Evolutionary conservation across 805 yeast genomes (phyloP).

Genomic region (Limtongia smithiae): DNA sequence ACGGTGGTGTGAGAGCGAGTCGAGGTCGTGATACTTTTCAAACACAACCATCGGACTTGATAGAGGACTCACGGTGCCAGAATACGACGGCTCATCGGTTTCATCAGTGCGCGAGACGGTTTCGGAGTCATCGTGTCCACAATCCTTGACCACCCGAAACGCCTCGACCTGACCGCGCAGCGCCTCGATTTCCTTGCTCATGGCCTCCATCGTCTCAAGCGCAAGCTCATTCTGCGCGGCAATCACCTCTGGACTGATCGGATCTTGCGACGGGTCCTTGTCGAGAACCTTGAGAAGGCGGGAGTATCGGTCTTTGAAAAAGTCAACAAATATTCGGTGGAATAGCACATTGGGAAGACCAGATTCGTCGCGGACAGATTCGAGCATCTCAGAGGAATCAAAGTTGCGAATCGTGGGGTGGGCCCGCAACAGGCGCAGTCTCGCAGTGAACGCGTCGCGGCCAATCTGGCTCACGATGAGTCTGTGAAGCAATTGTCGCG

Average conservation of each 20-base stretch:
- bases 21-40: too few relatives aligned
- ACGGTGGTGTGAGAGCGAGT: too few relatives aligned
- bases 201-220: constrained; percentile 15
- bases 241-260: constrained; percentile 38
- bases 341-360: constrained; percentile 86
- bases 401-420: constrained; percentile 53
- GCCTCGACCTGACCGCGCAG: constrained; percentile 6
- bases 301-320: constrained; percentile 65
- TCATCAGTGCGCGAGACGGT: too few relatives aligned
- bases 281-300: constrained; percentile 69
- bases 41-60: too few relatives aligned
- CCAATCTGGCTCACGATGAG: constrained; percentile 70
- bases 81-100: too few relatives aligned
- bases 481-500: constrained; percentile 45
- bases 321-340: constrained; percentile 55
- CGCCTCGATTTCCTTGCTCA: constrained; percentile 14
- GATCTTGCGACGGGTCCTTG: constrained; percentile 71
- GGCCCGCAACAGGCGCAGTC: constrained; percentile 69
- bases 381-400: constrained; percentile 48
- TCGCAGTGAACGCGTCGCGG: constrained; percentile 68
- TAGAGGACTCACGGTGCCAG: too few relatives aligned
- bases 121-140: too few relatives aligned
- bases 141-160: too few relatives aligned
- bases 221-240: constrained; percentile 26
- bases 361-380: constrained; percentile 63